phyloP scores from a whole-genome alignment of 2,329 filamentous ascomycete species.

The Trematosphaeria pertusa region DNA sequence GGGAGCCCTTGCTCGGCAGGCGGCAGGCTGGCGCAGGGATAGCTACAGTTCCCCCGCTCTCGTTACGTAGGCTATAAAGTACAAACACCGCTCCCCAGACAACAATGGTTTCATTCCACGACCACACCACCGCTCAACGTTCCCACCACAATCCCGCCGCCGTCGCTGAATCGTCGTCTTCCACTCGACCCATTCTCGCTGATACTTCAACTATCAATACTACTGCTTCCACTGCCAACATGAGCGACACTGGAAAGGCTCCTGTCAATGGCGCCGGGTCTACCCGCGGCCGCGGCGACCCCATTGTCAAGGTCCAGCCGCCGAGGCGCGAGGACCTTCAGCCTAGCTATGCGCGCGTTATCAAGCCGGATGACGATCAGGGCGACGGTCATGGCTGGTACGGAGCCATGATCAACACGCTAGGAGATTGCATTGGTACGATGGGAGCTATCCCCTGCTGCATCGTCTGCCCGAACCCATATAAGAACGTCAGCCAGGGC shows the following conservation, averaged over 20 bases:
- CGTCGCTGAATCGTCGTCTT: conserved; percentile 25
- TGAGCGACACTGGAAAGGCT: conserved; percentile 50
- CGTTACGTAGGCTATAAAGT: conserved; percentile 9
- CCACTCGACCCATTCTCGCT: conserved; percentile 30
- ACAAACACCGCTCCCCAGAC: not conserved
- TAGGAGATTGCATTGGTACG: conserved; percentile 78
- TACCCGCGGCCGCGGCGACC: conserved; percentile 26
- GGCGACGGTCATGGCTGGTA: conserved; percentile 85
- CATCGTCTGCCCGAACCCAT: conserved; percentile 91
- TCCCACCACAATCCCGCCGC: not conserved
- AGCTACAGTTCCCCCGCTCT: conserved; percentile 7
- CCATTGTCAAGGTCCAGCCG: conserved; percentile 71
- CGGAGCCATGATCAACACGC: conserved; percentile 78
- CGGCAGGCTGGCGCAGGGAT: too few species aligned
- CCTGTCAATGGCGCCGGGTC: conserved; percentile 26
- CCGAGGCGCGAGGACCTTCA: conserved; percentile 85
- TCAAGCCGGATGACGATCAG: conserved; percentile 69
- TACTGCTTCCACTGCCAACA: conserved; percentile 23
- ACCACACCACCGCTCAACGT: not conserved
- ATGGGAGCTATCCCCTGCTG: conserved; percentile 91
- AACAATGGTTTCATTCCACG: conserved; percentile 8
- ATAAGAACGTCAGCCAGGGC: conserved; percentile 89
- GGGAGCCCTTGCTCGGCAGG: not conserved
- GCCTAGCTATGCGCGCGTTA: conserved; percentile 74
- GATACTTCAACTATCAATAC: conserved; percentile 16